Evolutionary conservation across 495 filamentous ascomycete genomes (phyloP).

Genomic region (Baudoinia panamericana): DNA sequence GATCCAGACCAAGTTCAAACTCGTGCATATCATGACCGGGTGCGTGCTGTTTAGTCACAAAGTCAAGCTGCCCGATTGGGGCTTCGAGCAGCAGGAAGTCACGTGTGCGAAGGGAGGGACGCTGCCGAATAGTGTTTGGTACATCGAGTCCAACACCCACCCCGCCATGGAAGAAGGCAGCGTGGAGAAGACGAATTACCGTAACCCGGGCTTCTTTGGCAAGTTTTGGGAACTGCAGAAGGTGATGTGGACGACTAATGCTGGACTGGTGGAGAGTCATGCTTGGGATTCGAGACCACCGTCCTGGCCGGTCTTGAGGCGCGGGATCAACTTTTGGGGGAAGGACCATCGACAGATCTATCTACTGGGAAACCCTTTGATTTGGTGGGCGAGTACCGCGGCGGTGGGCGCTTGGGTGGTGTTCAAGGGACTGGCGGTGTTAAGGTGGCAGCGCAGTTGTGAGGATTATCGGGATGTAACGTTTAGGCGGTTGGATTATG

Average conservation of each 20-base stretch:
- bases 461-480: slow-evolving; percentile 62
- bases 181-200: slow-evolving; percentile 89
- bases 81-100: slow-evolving; percentile 92
- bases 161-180: slow-evolving; percentile 51
- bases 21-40: slow-evolving; percentile 92
- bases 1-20: slow-evolving; percentile 90
- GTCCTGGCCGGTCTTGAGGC: slow-evolving; percentile 83
- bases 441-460: slow-evolving; percentile 89
- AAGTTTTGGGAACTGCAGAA: slow-evolving; percentile 99
- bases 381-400: slow-evolving; percentile 87
- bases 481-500: slow-evolving; percentile 96
- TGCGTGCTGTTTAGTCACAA: slow-evolving; percentile 97
- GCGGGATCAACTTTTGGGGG: slow-evolving; percentile 99
- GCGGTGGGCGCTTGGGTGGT: slow-evolving; percentile 62
- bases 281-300: slow-evolving; percentile 93
- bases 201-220: slow-evolving; percentile 86
- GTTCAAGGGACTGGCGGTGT: slow-evolving; percentile 77
- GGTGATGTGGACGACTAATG: slow-evolving; percentile 98
- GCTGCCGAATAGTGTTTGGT: slow-evolving; percentile 93
- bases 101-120: slow-evolving; percentile 90
- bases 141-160: slow-evolving; percentile 80
- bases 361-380: slow-evolving; percentile 84
- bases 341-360: slow-evolving; percentile 90
- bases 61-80: slow-evolving; percentile 96
- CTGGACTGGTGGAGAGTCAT: slow-evolving; percentile 88